These are phyloP conservation scores for Suillus decipiens DNA, from an alignment of 768 basidiomycete genomes.

Conservation along the genomic window DNA sequence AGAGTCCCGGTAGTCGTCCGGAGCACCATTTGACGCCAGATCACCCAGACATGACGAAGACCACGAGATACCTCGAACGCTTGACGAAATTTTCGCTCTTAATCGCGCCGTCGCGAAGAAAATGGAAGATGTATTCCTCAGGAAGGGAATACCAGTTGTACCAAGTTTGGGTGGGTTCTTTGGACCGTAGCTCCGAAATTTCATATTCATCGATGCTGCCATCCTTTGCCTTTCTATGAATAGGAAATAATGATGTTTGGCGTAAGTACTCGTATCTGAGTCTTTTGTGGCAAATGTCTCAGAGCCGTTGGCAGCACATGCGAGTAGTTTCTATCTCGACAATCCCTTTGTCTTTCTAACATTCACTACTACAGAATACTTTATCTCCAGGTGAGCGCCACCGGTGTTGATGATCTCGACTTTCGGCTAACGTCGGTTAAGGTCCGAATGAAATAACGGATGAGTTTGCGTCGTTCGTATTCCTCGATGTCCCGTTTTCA, in stretches of 20 bases:
- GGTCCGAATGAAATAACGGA: slow-evolving; percentile 71
- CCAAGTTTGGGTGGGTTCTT: slow-evolving; percentile 67
- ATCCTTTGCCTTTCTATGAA: background rate
- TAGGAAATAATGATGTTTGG: slow-evolving; percentile 93
- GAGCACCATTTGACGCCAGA: background rate
- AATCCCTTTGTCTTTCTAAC: slow-evolving; percentile 11
- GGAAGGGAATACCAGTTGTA: slow-evolving; percentile 72
- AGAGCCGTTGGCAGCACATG: slow-evolving; percentile 49
- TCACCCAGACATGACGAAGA: slow-evolving; percentile 79
- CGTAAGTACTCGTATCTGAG: slow-evolving; percentile 49
- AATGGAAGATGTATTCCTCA: slow-evolving; percentile 75
- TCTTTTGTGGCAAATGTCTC: slow-evolving; percentile 5
- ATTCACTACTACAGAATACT: slow-evolving; percentile 51
- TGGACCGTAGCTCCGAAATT: background rate
- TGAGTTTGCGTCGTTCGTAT: slow-evolving; percentile 65
- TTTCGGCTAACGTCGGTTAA: slow-evolving; percentile 26
- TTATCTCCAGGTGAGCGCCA: slow-evolving; percentile 55
- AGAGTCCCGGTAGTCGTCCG: slow-evolving; percentile 7
- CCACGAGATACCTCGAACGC: slow-evolving; percentile 74
- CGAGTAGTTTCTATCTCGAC: slow-evolving; percentile 32
- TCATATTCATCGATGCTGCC: background rate
- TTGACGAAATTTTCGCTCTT: slow-evolving; percentile 73
- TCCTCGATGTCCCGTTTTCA: slow-evolving; percentile 1
- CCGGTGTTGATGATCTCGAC: slow-evolving; percentile 8
- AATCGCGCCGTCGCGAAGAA: slow-evolving; percentile 66